These are phyloP conservation scores for Anacardium occidentale DNA, from an alignment of 345 rosid species.

Conservation along the genomic window DNA sequence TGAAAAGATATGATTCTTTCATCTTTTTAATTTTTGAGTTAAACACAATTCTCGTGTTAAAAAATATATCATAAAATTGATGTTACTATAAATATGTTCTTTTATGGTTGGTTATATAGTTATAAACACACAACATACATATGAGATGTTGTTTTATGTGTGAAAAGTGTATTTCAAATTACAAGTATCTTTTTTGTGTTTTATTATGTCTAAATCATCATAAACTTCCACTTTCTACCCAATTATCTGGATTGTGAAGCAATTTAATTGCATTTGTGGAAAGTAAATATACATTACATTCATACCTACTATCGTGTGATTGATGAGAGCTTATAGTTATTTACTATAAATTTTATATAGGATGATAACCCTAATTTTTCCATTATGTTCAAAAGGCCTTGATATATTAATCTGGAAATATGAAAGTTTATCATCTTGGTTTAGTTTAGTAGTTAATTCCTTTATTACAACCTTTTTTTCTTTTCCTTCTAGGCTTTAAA, in stretches of 20 bases:
- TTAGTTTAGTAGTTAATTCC: background rate
- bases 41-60: too few relatives aligned
- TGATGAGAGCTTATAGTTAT: background rate
- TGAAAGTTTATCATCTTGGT: background rate
- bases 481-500: background rate
- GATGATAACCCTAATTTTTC: background rate
- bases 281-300: background rate
- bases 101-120: too few relatives aligned
- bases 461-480: background rate
- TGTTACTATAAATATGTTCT: too few relatives aligned
- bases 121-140: too few relatives aligned
- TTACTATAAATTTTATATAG: background rate
- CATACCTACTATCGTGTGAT: background rate
- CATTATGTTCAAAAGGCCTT: background rate
- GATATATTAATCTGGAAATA: slow-evolving; percentile 1
- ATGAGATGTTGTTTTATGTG: too few relatives aligned
- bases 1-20: too few relatives aligned
- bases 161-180: slow-evolving; percentile 80
- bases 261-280: background rate
- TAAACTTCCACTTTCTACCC: slow-evolving; percentile 1
- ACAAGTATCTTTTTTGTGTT: slow-evolving; percentile 44
- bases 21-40: too few relatives aligned
- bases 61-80: too few relatives aligned
- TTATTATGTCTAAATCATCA: background rate
- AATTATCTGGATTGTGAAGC: background rate